A percentile compares a stretch with the other conserved stretches of the same genome.
phyloP scores from a whole-genome alignment of 192 early-diverging fungal species.

The Physocladia obscura region DNA sequence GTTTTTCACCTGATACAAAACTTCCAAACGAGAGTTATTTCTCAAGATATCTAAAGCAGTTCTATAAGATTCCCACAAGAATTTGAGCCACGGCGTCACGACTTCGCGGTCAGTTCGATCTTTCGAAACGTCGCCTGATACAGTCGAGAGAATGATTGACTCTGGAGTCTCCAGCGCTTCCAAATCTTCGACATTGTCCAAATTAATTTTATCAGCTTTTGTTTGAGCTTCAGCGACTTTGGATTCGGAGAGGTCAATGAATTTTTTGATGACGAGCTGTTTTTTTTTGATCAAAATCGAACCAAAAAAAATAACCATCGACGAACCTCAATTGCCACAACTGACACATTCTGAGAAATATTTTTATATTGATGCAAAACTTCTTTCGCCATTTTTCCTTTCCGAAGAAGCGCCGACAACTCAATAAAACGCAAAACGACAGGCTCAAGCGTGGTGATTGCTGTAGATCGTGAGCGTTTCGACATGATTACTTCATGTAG shows the following conservation, averaged over 20 bases:
- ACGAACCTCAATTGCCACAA: slow-evolving; percentile 79
- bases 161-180: slow-evolving; percentile 97
- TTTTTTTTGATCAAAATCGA: not conserved
- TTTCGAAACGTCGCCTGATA: slow-evolving; percentile 89
- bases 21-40: slow-evolving; percentile 93
- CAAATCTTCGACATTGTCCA: slow-evolving; percentile 87
- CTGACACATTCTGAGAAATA: slow-evolving; percentile 93
- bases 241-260: slow-evolving; percentile 83
- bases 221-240: slow-evolving; percentile 87
- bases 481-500: slow-evolving; percentile 91
- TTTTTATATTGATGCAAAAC: slow-evolving; percentile 97
- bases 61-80: slow-evolving; percentile 99
- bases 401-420: slow-evolving; percentile 81
- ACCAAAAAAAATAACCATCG: slow-evolving; percentile 1
- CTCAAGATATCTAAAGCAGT: slow-evolving; percentile 94
- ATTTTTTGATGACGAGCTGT: slow-evolving; percentile 78
- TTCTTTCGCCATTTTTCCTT: slow-evolving; percentile 92
- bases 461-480: slow-evolving; percentile 81
- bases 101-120: slow-evolving; percentile 97
- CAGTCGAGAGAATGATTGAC: slow-evolving; percentile 92
- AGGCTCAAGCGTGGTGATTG: slow-evolving; percentile 81
- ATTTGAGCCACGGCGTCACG: slow-evolving; percentile 98
- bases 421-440: slow-evolving; percentile 92
- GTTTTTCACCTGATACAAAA: slow-evolving; percentile 75
- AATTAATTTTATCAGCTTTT: slow-evolving; percentile 83